Conservation (phyloP, 2,329 filamentous ascomycete genomes). For the Dothiorella sarmentorum region DNA sequence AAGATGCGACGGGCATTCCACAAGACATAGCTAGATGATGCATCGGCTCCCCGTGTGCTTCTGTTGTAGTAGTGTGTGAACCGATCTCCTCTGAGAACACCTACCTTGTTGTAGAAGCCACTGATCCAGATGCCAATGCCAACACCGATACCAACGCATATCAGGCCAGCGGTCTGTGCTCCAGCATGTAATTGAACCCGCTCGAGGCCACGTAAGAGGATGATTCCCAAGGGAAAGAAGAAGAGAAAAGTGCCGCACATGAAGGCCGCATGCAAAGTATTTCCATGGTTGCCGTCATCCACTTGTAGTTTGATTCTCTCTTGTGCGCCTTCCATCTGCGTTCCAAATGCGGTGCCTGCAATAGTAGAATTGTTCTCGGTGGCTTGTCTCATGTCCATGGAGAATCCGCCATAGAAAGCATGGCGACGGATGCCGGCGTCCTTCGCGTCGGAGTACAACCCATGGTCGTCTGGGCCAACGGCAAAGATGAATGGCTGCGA, state of each 20-base stretch:
- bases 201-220: conserved; percentile 52
- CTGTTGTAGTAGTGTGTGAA: no score
- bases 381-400: conserved; percentile 54
- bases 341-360: conserved; percentile 23
- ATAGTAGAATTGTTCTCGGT: conserved; percentile 26
- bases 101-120: conserved; percentile 55
- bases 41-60: no score
- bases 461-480: conserved; percentile 47
- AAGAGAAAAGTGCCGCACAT: conserved; percentile 58
- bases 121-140: conserved; percentile 54
- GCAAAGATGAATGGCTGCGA: conserved; percentile 55
- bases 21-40: no score
- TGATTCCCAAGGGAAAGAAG: conserved; percentile 55
- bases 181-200: conserved; percentile 55
- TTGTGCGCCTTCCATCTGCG: conserved; percentile 17
- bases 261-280: conserved; percentile 37
- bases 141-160: conserved; percentile 50
- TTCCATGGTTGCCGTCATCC: conserved; percentile 28
- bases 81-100: conserved; percentile 25
- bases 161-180: conserved; percentile 50
- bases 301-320: background rate
- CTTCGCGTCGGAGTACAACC: conserved; percentile 42
- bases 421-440: conserved; percentile 52
- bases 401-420: conserved; percentile 53
- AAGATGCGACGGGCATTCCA: no score